Evolutionary conservation across 73 alveolate species (phyloP).

Genomic region (Blepharisma japonicum): DNA sequence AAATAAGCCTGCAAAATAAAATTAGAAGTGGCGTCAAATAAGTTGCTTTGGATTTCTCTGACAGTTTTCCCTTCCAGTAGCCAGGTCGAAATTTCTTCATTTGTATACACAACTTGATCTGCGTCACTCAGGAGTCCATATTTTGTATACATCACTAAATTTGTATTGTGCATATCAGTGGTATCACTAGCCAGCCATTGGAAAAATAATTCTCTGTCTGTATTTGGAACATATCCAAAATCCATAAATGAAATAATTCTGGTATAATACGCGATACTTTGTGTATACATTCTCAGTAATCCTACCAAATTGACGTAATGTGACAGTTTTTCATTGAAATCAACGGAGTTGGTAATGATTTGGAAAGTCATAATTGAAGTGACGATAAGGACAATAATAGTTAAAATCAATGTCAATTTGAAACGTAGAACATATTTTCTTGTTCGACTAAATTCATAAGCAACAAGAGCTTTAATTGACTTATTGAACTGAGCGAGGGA

Average conservation of each 20-base stretch:
- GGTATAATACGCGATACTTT: neutral
- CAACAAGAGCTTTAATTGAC: neutral
- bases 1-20: neutral
- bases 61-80: neutral
- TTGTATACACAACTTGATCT: neutral
- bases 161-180: neutral
- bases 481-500: neutral
- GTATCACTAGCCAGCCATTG: neutral
- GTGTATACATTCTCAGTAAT: neutral
- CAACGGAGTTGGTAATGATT: neutral
- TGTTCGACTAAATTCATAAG: neutral
- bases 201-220: neutral
- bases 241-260: neutral
- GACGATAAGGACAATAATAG: neutral
- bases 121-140: neutral
- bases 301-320: constrained; percentile 15
- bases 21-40: constrained; percentile 3
- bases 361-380: neutral
- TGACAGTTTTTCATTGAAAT: neutral
- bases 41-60: constrained; percentile 2
- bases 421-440: neutral
- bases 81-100: neutral
- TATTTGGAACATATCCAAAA: neutral
- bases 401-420: neutral
- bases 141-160: neutral